phyloP scores from a whole-genome alignment of 2,329 filamentous ascomycete species.

The Colletotrichum navitas region DNA sequence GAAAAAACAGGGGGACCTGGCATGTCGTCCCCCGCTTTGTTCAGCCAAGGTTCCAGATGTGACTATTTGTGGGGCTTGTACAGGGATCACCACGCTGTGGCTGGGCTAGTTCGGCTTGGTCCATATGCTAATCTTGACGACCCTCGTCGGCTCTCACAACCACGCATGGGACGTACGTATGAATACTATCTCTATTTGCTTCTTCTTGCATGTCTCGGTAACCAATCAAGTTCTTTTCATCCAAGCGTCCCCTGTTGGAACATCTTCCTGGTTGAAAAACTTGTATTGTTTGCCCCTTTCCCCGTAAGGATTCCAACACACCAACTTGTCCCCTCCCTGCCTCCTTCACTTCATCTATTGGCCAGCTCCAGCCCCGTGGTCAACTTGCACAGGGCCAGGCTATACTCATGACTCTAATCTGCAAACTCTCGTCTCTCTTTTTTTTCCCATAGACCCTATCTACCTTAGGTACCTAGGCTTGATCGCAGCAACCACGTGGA shows the following conservation, averaged over 20 bases:
- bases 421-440: not conserved
- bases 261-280: not conserved
- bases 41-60: not conserved
- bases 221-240: conserved; percentile 18
- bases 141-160: conserved; percentile 17
- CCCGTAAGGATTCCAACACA: not conserved
- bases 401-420: not conserved
- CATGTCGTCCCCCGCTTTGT: not conserved
- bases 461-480: not conserved
- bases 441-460: not conserved
- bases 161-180: not conserved
- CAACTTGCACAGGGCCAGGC: not conserved
- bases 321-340: not conserved
- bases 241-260: not conserved
- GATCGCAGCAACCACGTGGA: not conserved
- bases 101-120: conserved; percentile 32
- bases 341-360: not conserved
- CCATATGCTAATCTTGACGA: conserved; percentile 40
- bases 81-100: conserved; percentile 24
- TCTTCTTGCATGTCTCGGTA: conserved; percentile 33
- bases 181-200: conserved; percentile 23
- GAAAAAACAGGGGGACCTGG: not conserved
- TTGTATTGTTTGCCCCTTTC: conserved; percentile 24
- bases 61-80: not conserved
- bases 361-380: not conserved